A percentile compares a stretch with the other conserved stretches of the same genome.
Conservation (phyloP, 352 stramenopile genomes). For the Phytophthora ohioensis region DNA sequence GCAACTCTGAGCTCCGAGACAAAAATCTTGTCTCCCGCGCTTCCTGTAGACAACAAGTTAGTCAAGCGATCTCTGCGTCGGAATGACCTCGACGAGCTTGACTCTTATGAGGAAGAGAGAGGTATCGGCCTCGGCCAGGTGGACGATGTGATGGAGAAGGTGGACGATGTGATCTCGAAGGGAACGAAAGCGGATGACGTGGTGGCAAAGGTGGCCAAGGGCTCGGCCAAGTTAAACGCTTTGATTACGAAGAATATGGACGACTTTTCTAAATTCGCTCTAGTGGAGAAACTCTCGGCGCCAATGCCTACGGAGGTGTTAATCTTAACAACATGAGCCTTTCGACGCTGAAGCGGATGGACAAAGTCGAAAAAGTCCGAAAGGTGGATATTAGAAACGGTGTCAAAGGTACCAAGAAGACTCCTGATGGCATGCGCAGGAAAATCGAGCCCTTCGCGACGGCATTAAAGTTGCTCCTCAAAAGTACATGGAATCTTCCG, state of each 20-base stretch:
- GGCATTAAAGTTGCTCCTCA: background rate
- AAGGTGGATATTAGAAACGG: slow-evolving; percentile 5
- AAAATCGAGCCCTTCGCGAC: slow-evolving; percentile 4
- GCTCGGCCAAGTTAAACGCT: background rate
- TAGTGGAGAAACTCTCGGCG: background rate
- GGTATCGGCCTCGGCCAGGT: too few relatives aligned
- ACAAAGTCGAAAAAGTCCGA: slow-evolving; percentile 1
- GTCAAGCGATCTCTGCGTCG: too few relatives aligned
- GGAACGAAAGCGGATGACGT: too few relatives aligned
- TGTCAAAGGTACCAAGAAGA: slow-evolving; percentile 1
- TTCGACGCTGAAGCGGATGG: background rate
- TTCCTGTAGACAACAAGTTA: too few relatives aligned
- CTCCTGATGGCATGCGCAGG: slow-evolving; percentile 1
- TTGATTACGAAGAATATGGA: background rate
- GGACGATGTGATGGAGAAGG: too few relatives aligned
- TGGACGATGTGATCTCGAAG: too few relatives aligned
- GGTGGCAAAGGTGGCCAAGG: too few relatives aligned
- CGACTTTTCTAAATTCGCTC: background rate
- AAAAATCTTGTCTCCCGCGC: too few relatives aligned
- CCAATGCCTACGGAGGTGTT: background rate
- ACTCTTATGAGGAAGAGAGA: too few relatives aligned
- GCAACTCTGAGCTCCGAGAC: too few relatives aligned
- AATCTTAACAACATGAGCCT: background rate
- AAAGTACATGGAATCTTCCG: background rate
- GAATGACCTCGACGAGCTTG: too few relatives aligned